A percentile compares a stretch with the other conserved stretches of the same genome.
phyloP scores from a whole-genome alignment of 345 rosid species.

The Murraya paniculata region DNA sequence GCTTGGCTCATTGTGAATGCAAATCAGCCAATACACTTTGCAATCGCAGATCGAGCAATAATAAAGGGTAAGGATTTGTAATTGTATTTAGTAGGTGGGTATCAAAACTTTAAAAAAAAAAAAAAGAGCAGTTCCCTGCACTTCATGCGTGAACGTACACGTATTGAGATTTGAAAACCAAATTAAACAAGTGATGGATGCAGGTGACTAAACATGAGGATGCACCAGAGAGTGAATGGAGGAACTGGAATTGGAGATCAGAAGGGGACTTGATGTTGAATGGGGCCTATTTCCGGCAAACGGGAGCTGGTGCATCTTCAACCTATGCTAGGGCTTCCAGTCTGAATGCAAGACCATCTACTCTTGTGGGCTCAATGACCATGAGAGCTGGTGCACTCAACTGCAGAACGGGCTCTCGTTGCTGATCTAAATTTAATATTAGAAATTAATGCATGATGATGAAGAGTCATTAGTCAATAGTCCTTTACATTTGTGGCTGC shows the following conservation, averaged over 20 bases:
- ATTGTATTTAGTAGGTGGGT: too few relatives aligned
- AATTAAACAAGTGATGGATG: background rate
- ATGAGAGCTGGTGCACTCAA: slow-evolving; percentile 52
- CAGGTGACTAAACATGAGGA: slow-evolving; percentile 79
- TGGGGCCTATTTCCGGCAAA: slow-evolving; percentile 64
- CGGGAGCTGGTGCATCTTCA: slow-evolving; percentile 54
- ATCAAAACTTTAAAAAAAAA: too few relatives aligned
- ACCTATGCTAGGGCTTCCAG: slow-evolving; percentile 68
- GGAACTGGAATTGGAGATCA: slow-evolving; percentile 72
- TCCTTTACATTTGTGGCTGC: background rate
- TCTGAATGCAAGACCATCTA: slow-evolving; percentile 67
- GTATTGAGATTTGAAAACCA: background rate
- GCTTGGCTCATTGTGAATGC: too few relatives aligned
- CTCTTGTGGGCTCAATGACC: slow-evolving; percentile 61
- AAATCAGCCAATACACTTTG: too few relatives aligned
- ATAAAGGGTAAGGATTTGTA: too few relatives aligned
- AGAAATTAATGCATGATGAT: too few relatives aligned
- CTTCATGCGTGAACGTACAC: background rate
- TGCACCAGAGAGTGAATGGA: slow-evolving; percentile 63
- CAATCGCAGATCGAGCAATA: too few relatives aligned
- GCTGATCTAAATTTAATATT: slow-evolving; percentile 24
- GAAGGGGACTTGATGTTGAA: slow-evolving; percentile 69
- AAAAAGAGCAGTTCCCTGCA: background rate
- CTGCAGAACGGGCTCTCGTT: slow-evolving; percentile 56
- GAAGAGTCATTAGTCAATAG: background rate